These are phyloP conservation scores for Epicoccum nigrum DNA, from an alignment of 2,329 filamentous ascomycete genomes.

Conservation along the genomic window DNA sequence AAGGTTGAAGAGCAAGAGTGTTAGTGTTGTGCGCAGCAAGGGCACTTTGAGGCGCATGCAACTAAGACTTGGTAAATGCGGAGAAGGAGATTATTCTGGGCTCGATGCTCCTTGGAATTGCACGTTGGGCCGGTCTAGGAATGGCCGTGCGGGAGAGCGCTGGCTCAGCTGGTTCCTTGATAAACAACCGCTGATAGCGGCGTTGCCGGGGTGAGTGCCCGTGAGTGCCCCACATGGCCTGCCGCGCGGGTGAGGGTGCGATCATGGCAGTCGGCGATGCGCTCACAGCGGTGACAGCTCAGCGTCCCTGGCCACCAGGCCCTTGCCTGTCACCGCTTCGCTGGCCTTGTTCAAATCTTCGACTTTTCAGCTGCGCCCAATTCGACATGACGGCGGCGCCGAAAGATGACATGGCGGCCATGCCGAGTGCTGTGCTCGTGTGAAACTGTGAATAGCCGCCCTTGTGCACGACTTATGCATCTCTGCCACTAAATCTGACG, in stretches of 20 bases:
- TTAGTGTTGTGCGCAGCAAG: constrained; percentile 18
- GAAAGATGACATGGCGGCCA: background rate
- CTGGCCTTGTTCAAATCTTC: constrained; percentile 16
- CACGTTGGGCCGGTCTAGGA: constrained; percentile 19
- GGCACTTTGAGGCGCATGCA: constrained; percentile 29
- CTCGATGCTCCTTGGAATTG: constrained; percentile 24
- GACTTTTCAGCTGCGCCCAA: constrained; percentile 17
- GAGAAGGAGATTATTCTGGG: constrained; percentile 28
- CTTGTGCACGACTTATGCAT: too few species aligned
- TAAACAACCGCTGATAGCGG: constrained; percentile 21
- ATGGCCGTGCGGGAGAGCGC: constrained; percentile 21
- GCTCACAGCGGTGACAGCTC: constrained; percentile 12
- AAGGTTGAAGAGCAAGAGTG: constrained; percentile 9
- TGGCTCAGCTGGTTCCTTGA: constrained; percentile 13
- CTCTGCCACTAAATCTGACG: too few species aligned
- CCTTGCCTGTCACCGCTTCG: constrained; percentile 16
- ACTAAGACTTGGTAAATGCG: constrained; percentile 34
- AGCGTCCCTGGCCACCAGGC: constrained; percentile 12
- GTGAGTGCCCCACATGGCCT: constrained; percentile 14
- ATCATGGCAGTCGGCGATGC: constrained; percentile 4
- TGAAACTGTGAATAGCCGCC: too few species aligned
- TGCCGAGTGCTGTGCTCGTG: background rate
- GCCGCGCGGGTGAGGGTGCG: constrained; percentile 15
- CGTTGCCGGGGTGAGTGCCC: constrained; percentile 17
- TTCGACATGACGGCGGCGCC: constrained; percentile 2